phyloP scores from a whole-genome alignment of 164 flowering plant species.

The Vitis vinifera region DNA sequence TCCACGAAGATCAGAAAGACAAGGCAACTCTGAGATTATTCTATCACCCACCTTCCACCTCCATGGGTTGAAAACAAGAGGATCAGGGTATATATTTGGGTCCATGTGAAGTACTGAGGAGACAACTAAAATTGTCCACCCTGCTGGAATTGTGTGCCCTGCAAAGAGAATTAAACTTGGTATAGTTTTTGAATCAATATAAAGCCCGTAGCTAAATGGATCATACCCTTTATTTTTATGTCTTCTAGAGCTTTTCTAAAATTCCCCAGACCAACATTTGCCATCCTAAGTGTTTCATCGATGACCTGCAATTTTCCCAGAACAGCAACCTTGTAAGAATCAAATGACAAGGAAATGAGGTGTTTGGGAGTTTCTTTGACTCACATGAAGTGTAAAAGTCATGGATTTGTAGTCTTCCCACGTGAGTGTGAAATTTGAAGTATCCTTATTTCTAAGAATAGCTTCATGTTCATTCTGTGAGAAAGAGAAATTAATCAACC shows the following conservation, averaged over 20 bases:
- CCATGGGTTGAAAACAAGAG: slow-evolving; percentile 30
- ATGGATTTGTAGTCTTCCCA: slow-evolving; percentile 49
- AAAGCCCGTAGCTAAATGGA: neutral
- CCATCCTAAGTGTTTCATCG: slow-evolving; percentile 25
- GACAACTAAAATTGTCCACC: slow-evolving; percentile 31
- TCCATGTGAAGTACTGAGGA: slow-evolving; percentile 19
- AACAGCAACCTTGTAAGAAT: no score
- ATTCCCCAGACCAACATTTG: slow-evolving; percentile 5
- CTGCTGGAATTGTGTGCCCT: slow-evolving; percentile 37
- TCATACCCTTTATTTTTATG: slow-evolving; percentile 9
- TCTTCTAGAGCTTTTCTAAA: slow-evolving; percentile 19
- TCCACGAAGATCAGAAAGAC: no score
- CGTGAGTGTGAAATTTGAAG: slow-evolving; percentile 22
- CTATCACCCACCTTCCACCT: slow-evolving; percentile 27
- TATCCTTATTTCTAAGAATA: slow-evolving; percentile 23
- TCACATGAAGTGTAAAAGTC: slow-evolving; percentile 38
- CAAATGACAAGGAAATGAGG: no score
- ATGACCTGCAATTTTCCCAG: slow-evolving; percentile 26
- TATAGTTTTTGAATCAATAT: neutral
- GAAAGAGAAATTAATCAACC: neutral
- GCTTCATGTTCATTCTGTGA: slow-evolving; percentile 38
- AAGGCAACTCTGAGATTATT: no score
- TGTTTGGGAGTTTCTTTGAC: neutral
- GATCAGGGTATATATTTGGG: slow-evolving; percentile 23
- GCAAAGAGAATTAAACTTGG: neutral